A percentile compares a stretch with the other conserved stretches of the same genome.
Evolutionary conservation across 2,329 filamentous ascomycete species (phyloP).

Genomic region (Colletotrichum australisinense): DNA sequence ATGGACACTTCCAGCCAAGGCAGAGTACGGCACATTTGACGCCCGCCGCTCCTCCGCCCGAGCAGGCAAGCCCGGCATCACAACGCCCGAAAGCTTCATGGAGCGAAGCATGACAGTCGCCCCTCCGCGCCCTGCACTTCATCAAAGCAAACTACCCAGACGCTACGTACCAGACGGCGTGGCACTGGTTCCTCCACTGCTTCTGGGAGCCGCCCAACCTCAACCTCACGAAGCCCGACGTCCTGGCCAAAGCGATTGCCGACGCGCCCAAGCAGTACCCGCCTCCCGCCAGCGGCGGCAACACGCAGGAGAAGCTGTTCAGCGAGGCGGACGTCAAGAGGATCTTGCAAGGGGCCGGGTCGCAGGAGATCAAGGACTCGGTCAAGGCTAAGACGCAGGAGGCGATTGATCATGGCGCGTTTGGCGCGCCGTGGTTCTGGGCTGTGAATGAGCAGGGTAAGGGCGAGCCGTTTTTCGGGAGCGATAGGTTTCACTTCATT

Average conservation of each 20-base stretch:
- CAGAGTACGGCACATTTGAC: conserved; percentile 62
- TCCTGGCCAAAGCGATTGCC: conserved; percentile 55
- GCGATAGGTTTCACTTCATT: conserved; percentile 79
- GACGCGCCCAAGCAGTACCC: conserved; percentile 40
- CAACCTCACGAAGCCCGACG: conserved; percentile 69
- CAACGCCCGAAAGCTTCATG: conserved; percentile 57
- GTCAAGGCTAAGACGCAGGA: conserved; percentile 69
- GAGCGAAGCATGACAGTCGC: conserved; percentile 56
- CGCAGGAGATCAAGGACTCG: conserved; percentile 55
- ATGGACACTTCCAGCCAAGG: conserved; percentile 77
- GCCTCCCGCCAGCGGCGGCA: conserved; percentile 4
- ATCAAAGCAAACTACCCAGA: conserved; percentile 69
- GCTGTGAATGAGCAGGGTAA: conserved; percentile 68
- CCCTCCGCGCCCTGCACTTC: conserved; percentile 72
- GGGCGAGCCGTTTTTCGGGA: conserved; percentile 80
- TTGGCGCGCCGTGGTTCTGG: conserved; percentile 82
- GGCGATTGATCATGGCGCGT: conserved; percentile 75
- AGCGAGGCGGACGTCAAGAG: conserved; percentile 60
- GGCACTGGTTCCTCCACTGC: conserved; percentile 65
- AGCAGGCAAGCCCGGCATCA: conserved; percentile 50
- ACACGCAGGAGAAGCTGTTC: conserved; percentile 54
- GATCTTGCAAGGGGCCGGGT: conserved; percentile 65
- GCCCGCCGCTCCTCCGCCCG: conserved; percentile 50
- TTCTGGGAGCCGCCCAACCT: conserved; percentile 72
- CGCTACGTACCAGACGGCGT: conserved; percentile 62